phyloP scores from a whole-genome alignment of 2,329 filamentous ascomycete species.

The Colletotrichum orbiculare region DNA sequence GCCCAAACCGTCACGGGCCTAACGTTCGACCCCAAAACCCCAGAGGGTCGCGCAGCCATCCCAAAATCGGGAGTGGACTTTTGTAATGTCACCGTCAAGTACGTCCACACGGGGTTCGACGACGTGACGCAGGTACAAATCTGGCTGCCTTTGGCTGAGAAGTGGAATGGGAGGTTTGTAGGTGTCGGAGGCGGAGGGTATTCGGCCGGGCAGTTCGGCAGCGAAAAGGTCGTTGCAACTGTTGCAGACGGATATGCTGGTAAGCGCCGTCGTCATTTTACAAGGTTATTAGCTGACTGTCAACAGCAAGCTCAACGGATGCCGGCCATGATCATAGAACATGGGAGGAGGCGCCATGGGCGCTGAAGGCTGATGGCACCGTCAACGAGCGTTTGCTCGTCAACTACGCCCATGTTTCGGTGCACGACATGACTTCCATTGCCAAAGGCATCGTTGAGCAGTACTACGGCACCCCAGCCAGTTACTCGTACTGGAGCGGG shows the following conservation, averaged over 20 bases:
- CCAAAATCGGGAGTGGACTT: constrained; percentile 37
- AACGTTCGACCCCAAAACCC: constrained; percentile 14
- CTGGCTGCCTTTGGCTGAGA: constrained; percentile 39
- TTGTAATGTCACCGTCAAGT: constrained; percentile 42
- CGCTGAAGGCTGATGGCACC: constrained; percentile 32
- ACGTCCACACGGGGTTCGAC: constrained; percentile 41
- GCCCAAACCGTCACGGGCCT: constrained; percentile 21
- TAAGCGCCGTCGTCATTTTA: constrained; percentile 5
- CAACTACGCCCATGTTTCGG: constrained; percentile 32
- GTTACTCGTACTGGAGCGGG: constrained; percentile 61
- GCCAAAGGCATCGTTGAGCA: constrained; percentile 58
- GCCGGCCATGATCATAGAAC: constrained; percentile 23
- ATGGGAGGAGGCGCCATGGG: constrained; percentile 39
- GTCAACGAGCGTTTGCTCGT: constrained; percentile 24
- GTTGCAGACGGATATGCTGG: constrained; percentile 32
- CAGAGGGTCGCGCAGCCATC: constrained; percentile 34
- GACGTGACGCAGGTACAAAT: constrained; percentile 43
- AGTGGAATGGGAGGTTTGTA: constrained; percentile 47
- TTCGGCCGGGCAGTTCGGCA: constrained; percentile 40
- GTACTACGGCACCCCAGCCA: constrained; percentile 57
- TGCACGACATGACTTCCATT: constrained; percentile 50
- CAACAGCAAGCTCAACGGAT: constrained; percentile 28
- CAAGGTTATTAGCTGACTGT: not conserved
- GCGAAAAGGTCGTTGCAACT: constrained; percentile 25
- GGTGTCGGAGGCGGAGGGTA: constrained; percentile 47